Percentiles rank a stretch among this genome's conserved stretches.
These are phyloP conservation scores for Phialophora chinensis DNA, from an alignment of 2,329 filamentous ascomycete species.

Conservation along the genomic window DNA sequence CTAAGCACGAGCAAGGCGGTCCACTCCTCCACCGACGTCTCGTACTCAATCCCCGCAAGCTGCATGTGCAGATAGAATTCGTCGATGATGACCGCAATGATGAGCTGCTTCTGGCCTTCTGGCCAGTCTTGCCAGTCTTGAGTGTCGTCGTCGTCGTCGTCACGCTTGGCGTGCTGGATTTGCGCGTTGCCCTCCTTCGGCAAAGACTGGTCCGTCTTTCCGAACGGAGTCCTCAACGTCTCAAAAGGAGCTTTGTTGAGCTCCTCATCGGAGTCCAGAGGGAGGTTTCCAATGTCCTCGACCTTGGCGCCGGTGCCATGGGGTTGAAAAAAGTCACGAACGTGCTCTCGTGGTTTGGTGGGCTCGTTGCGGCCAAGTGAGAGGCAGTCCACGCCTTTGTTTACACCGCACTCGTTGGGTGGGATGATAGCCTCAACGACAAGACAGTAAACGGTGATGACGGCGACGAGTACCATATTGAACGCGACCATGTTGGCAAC, in stretches of 20 bases:
- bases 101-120: neutral
- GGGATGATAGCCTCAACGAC: neutral
- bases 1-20: neutral
- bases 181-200: neutral
- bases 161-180: slow-evolving; percentile 4
- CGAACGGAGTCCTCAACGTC: neutral
- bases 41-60: neutral
- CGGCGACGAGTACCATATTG: neutral
- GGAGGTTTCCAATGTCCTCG: neutral
- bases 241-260: neutral
- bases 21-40: neutral
- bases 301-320: neutral
- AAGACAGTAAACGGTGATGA: neutral
- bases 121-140: slow-evolving; percentile 6
- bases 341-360: neutral
- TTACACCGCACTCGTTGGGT: neutral
- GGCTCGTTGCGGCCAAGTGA: neutral
- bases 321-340: neutral
- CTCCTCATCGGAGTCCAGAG: neutral
- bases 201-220: neutral
- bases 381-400: neutral
- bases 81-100: neutral
- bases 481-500: neutral
- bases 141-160: neutral
- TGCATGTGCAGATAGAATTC: neutral